Base-by-base conservation (phyloP, 129 eudicot species). In the Chrysanthemum makinoi region DNA sequence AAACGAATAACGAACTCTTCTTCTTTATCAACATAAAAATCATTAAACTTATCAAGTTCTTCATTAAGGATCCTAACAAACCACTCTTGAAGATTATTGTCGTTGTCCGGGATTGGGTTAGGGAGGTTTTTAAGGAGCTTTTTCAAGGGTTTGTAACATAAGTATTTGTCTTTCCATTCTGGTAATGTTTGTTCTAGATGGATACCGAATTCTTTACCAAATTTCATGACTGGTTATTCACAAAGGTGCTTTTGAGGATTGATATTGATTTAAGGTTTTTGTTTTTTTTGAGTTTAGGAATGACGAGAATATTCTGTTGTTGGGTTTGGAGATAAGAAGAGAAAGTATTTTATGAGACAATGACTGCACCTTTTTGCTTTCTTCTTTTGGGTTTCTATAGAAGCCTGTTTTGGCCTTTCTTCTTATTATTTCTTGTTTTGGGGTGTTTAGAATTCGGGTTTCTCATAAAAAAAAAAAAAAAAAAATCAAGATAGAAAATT, bases 181-280 rank as follows among this genome's bases (percentile, higher is more conserved):
- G 98, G 98, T 54, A 94, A 84, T 63, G 96, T 87, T 82, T 89
- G 88, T 64, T 89, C 98, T 73, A 94, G 72, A 80, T 90, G 98
- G 66, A 73, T 89, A 2, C 87, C 76, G 43, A 94, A 86, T 72
- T 94, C 97, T 78, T 87, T 89, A 48, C 97, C 96, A 30, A 94
- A 94, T 86, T 89, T 90, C 98, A 94, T 89, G 12, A 39, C 79
- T 1, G 3, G 58, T 74, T 52, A 14, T n/a, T 2, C 15, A 22
- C 64, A 1, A 3, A 35, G 39, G 39, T 33, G 8, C 0, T 35
- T 35, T 35, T 35, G 7, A 35, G 43, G 43, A 5, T 35, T 35
- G 1, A 7, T 2, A 35, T 35, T 35, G 44, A 35, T 30, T 30
- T 30, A 35, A 39, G 46, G 46, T 39, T 39, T 39, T 39, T 39